Evolutionary conservation across 2,329 filamentous ascomycete genomes (phyloP), one percentile per base, ranked within the genome.

Genomic region (Xylariaceae sp.): DNA sequence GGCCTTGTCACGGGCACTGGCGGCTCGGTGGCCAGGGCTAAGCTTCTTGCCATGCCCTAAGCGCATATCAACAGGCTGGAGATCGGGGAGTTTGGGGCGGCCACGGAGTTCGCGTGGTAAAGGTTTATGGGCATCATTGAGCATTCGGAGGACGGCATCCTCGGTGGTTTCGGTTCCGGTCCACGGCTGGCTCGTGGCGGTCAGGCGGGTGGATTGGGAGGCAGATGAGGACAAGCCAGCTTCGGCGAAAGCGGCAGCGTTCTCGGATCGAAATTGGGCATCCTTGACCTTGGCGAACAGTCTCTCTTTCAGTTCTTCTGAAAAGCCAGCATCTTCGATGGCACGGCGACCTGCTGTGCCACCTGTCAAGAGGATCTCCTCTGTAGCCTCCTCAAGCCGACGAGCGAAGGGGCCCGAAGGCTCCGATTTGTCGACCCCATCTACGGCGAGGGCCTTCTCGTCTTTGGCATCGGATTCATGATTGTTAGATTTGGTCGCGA

Each of bases 91-190:
- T 36, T 69, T 68, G 12, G 69, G 64, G 20, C 70, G 71, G 2
- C 73, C 73, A 27, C 79, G 68, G 3, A 76, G 56, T 1, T 66
- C 69, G 4, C 71, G 71, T 12, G 64, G 67, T 39, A 94, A 69
- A 0, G 85, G 86, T 59, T 90, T 89, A 48, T 80, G 80, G 21
- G 88, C 79, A 61, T 95, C 89, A 45, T 88, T 79, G 10, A 93
- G 67, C 86, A 97, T 97, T 23, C 93, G 82, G 39, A 95, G 69
- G 19, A 89, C 83, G 1, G 85, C 77, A 63, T 96, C 90, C 55
- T 84, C 79, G 1, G 85, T 69, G 5, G 71, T 73, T 67, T 97
- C 93, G 11, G 77, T 73, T 2, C 92, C 93, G 0, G 78, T 82
- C 93, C 93, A 98, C 1, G 85, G 76, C 46, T 76, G 69, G 6